Percentiles rank a stretch among this genome's conserved stretches.
phyloP scores from a whole-genome alignment of 106 monocot genomes.

The Phalaenopsis equestris region DNA sequence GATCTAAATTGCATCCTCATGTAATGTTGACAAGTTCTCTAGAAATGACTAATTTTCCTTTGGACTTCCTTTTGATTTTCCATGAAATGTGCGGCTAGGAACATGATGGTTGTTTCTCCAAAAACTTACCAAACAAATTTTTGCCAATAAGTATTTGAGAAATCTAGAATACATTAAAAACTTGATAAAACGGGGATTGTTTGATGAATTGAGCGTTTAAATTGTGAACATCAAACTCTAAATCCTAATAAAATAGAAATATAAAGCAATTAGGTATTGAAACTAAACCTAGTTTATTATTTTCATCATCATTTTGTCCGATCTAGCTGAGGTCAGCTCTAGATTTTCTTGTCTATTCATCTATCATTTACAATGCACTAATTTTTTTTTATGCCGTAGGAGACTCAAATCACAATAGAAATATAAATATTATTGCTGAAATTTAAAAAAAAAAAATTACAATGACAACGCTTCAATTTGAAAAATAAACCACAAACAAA shows the following conservation, averaged over 20 bases:
- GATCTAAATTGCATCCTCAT: neutral
- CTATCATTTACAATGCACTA: neutral
- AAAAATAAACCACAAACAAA: too few species aligned
- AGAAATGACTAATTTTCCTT: neutral
- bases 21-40: neutral
- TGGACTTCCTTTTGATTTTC: neutral
- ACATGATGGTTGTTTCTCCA: neutral
- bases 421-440: too few species aligned
- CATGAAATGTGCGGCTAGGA: neutral
- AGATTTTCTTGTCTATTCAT: neutral
- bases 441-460: too few species aligned
- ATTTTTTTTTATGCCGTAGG: too few species aligned
- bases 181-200: neutral
- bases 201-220: neutral
- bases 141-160: neutral
- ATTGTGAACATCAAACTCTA: neutral
- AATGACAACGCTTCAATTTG: too few species aligned
- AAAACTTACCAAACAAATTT: neutral
- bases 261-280: neutral
- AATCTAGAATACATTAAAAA: neutral
- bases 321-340: neutral
- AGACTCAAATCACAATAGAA: too few species aligned
- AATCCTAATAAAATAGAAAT: neutral
- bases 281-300: neutral
- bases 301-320: neutral